A percentile compares a stretch with the other conserved stretches of the same genome.
Conservation (phyloP, 139 green algal species). For the Coccomyxa sp. region DNA sequence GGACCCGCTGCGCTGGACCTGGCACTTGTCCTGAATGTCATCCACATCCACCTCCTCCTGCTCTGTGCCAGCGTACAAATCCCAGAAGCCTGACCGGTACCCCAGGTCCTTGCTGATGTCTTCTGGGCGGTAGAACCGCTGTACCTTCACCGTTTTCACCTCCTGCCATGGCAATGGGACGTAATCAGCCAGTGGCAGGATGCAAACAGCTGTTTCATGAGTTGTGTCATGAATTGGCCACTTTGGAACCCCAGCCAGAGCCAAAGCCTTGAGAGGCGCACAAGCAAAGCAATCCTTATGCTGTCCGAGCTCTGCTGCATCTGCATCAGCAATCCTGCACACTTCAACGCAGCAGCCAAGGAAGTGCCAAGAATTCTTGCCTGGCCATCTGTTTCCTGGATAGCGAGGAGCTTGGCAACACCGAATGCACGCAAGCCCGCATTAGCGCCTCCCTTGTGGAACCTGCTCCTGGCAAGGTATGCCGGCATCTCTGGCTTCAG, state of each 20-base stretch:
- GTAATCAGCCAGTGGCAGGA: too few species aligned
- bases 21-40: constrained; percentile 53
- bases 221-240: too few species aligned
- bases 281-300: too few species aligned
- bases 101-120: constrained; percentile 70
- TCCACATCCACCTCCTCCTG: constrained; percentile 40
- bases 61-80: constrained; percentile 73
- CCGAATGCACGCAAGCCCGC: constrained; percentile 67
- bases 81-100: constrained; percentile 67
- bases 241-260: too few species aligned
- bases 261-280: too few species aligned
- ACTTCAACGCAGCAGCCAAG: too few species aligned
- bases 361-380: too few species aligned
- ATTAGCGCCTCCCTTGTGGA: constrained; percentile 69
- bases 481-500: constrained; percentile 37
- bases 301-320: too few species aligned
- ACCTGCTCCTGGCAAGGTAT: constrained; percentile 52
- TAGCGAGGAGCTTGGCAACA: too few species aligned
- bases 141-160: constrained; percentile 36
- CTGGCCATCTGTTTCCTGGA: too few species aligned
- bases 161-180: not conserved
- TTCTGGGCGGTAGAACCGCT: constrained; percentile 87
- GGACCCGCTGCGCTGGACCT: constrained; percentile 25
- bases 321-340: too few species aligned
- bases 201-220: too few species aligned